phyloP scores from a whole-genome alignment of 2,329 filamentous ascomycete species.

The Zalaria obscura region DNA sequence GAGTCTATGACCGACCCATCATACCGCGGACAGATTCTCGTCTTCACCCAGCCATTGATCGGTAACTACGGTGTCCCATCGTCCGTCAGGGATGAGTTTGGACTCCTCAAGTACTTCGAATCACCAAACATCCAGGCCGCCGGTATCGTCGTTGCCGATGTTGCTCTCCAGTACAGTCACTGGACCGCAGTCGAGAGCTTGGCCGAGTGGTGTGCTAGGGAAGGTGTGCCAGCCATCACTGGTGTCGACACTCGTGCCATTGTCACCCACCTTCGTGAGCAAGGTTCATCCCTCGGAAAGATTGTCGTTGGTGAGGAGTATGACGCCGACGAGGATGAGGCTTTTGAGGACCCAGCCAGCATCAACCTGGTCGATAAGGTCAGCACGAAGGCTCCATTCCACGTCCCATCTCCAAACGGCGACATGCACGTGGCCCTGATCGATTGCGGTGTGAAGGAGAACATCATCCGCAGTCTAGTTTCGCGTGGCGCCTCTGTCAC shows the following conservation, averaged over 20 bases:
- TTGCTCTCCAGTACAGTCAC: constrained; percentile 87
- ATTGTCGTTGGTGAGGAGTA: constrained; percentile 96
- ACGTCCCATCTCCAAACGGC: constrained; percentile 72
- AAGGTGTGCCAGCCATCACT: constrained; percentile 90
- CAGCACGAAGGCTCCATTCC: constrained; percentile 95
- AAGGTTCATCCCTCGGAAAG: constrained; percentile 86
- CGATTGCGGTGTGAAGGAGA: constrained; percentile 99
- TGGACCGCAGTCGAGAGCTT: constrained; percentile 97
- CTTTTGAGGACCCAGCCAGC: constrained; percentile 85
- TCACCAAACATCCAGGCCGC: constrained; percentile 94
- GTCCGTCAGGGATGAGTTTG: constrained; percentile 67
- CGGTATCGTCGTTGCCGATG: constrained; percentile 90
- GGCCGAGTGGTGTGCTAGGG: constrained; percentile 85
- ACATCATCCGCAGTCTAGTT: constrained; percentile 91
- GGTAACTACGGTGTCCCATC: constrained; percentile 98
- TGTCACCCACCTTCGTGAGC: constrained; percentile 88
- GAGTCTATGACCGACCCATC: constrained; percentile 66
- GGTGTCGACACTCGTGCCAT: constrained; percentile 95
- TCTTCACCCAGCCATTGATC: constrained; percentile 95
- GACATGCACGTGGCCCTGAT: constrained; percentile 85
- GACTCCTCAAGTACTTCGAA: constrained; percentile 94
- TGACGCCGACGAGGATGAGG: constrained; percentile 94
- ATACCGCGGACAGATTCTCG: constrained; percentile 78
- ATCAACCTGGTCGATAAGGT: constrained; percentile 95
- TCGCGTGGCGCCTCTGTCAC: constrained; percentile 84